Percentiles rank a stretch among this genome's conserved stretches.
Conservation (phyloP, 345 rosid species). For the Boechera stricta region DNA sequence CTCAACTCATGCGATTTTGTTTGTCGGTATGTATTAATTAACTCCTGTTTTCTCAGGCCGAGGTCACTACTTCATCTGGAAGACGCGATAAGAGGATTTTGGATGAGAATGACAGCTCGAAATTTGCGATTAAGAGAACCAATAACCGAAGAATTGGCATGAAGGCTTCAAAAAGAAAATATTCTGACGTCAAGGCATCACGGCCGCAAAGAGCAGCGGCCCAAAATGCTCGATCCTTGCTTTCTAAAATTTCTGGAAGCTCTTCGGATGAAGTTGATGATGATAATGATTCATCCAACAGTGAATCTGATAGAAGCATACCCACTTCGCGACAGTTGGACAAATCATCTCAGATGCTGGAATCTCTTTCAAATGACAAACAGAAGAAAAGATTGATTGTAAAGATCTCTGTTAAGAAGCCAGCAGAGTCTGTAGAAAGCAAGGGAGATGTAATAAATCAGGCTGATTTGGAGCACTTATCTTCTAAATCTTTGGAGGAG, state of each 20-base stretch:
- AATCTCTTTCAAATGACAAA: constrained; percentile 57
- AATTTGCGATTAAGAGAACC: constrained; percentile 51
- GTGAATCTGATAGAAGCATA: constrained; percentile 58
- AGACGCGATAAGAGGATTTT: constrained; percentile 81
- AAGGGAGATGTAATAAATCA: constrained; percentile 43
- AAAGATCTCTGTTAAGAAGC: constrained; percentile 75
- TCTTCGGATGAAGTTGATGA: constrained; percentile 71
- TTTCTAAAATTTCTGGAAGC: constrained; percentile 82
- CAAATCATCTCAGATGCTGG: constrained; percentile 50
- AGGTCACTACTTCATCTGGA: constrained; percentile 62
- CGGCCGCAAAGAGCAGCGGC: constrained; percentile 98
- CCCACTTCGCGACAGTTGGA: constrained; percentile 47
- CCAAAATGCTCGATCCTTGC: constrained; percentile 82
- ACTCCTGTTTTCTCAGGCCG: constrained; percentile 62
- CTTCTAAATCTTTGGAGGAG: constrained; percentile 49
- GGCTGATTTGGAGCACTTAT: constrained; percentile 48
- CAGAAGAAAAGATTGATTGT: constrained; percentile 74
- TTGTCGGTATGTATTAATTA: constrained; percentile 39
- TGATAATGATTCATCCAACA: constrained; percentile 63
- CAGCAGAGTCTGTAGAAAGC: constrained; percentile 46
- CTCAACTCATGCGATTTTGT: constrained; percentile 28
- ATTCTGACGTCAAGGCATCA: constrained; percentile 62
- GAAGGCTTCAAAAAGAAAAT: constrained; percentile 64
- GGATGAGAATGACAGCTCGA: constrained; percentile 67
- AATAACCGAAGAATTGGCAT: constrained; percentile 60